A percentile compares a stretch with the other conserved stretches of the same genome.
Conservation (phyloP, 208 protist genomes). For the Crithidia fasciculata region DNA sequence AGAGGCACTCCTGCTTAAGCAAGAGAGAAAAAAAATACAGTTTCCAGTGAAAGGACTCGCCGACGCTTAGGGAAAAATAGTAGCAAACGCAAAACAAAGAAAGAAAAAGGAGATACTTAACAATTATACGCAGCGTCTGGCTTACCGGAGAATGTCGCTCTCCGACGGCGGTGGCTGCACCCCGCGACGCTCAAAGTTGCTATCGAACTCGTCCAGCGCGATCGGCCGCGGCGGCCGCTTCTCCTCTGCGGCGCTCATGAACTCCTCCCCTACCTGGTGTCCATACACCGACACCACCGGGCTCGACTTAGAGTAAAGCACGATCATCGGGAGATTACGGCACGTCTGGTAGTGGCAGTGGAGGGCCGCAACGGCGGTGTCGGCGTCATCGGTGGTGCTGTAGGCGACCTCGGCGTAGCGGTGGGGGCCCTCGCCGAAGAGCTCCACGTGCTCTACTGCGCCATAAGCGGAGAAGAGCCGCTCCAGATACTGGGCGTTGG, state of each 20-base stretch:
- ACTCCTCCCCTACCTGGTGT: conserved; percentile 68
- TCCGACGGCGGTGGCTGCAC: conserved; percentile 70
- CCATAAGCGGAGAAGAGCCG: conserved; percentile 87
- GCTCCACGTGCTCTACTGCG: conserved; percentile 57
- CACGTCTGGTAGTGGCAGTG: conserved; percentile 83
- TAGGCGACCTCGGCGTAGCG: conserved; percentile 82
- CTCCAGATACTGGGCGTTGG: conserved; percentile 83
- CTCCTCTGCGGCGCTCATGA: conserved; percentile 52
- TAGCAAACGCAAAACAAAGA: conserved; percentile 25
- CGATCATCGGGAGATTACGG: conserved; percentile 70
- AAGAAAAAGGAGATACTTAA: not conserved
- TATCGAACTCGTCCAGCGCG: conserved; percentile 72
- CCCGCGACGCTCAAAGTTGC: conserved; percentile 49
- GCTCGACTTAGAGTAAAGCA: conserved; percentile 81
- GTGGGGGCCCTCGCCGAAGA: conserved; percentile 57
- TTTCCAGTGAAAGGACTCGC: conserved; percentile 16
- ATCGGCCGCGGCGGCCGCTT: conserved; percentile 50
- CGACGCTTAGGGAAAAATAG: conserved; percentile 34
- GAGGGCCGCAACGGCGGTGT: conserved; percentile 81
- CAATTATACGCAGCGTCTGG: not conserved
- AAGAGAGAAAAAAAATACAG: conserved; percentile 48
- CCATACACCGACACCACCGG: conserved; percentile 70
- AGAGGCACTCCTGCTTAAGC: not conserved
- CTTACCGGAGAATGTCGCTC: conserved; percentile 53
- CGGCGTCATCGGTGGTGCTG: conserved; percentile 70